These are phyloP conservation scores for Xylaria sp. DNA, from an alignment of 2,329 filamentous ascomycete genomes.

Conservation along the genomic window DNA sequence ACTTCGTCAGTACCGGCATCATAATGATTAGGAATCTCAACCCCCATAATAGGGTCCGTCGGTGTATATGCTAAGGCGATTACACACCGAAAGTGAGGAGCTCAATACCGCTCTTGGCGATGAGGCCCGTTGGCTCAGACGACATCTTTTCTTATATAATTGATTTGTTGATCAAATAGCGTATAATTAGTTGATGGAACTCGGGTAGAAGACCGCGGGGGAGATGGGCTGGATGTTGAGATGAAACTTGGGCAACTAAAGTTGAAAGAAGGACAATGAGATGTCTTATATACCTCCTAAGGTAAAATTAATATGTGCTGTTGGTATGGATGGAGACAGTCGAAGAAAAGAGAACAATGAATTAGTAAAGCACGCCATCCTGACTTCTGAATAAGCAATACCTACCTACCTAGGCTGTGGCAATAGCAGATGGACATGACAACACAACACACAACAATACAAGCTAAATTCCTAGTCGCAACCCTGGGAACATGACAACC, in stretches of 20 bases:
- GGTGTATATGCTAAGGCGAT: background rate
- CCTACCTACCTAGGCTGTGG: no score
- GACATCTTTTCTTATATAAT: slow-evolving; percentile 43
- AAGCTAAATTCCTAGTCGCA: no score
- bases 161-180: background rate
- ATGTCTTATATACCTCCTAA: slow-evolving; percentile 43
- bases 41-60: background rate
- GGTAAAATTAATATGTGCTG: slow-evolving; percentile 19
- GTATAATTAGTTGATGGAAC: background rate
- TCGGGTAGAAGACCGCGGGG: background rate
- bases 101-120: slow-evolving; percentile 72
- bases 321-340: slow-evolving; percentile 33
- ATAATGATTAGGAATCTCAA: background rate
- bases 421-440: background rate
- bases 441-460: no score
- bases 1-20: background rate
- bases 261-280: slow-evolving; percentile 20
- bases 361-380: slow-evolving; percentile 14
- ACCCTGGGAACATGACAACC: background rate
- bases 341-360: slow-evolving; percentile 2
- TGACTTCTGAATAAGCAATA: slow-evolving; percentile 22
- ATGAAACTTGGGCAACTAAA: background rate
- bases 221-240: background rate
- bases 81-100: slow-evolving; percentile 64
- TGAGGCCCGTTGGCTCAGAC: slow-evolving; percentile 64